These are phyloP conservation scores for Huntiella moniliformis DNA, from an alignment of 2,329 filamentous ascomycete genomes.

Conservation along the genomic window DNA sequence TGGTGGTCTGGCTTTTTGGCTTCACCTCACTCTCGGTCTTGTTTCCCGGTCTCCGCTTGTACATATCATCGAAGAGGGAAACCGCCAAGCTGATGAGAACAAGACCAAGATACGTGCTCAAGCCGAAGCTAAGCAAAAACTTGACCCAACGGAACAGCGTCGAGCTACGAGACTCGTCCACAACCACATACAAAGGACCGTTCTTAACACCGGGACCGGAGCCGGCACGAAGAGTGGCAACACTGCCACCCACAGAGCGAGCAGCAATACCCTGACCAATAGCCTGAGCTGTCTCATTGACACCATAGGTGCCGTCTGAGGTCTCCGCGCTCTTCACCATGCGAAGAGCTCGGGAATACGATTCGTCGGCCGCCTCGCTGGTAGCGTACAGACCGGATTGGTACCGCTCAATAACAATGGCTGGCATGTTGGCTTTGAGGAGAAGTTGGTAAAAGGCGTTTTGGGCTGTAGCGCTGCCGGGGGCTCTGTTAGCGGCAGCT, in stretches of 20 bases:
- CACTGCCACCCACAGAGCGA: slow-evolving; percentile 45
- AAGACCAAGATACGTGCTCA: slow-evolving; percentile 62
- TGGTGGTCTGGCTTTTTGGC: slow-evolving; percentile 76
- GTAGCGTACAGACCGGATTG: slow-evolving; percentile 69
- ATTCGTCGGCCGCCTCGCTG: slow-evolving; percentile 57
- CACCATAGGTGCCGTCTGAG: slow-evolving; percentile 16
- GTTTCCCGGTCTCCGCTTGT: slow-evolving; percentile 56
- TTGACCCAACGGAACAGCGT: slow-evolving; percentile 82
- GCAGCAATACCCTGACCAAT: slow-evolving; percentile 69
- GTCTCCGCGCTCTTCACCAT: slow-evolving; percentile 12
- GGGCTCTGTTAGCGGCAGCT: slow-evolving; percentile 82
- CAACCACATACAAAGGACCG: slow-evolving; percentile 82
- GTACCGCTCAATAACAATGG: slow-evolving; percentile 80
- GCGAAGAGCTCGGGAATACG: slow-evolving; percentile 36
- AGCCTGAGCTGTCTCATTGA: slow-evolving; percentile 42
- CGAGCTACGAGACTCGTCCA: slow-evolving; percentile 70
- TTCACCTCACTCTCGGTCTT: slow-evolving; percentile 68
- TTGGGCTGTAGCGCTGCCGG: slow-evolving; percentile 69
- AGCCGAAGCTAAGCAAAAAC: slow-evolving; percentile 60
- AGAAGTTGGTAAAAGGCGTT: slow-evolving; percentile 88
- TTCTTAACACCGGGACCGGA: slow-evolving; percentile 57
- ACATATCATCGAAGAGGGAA: slow-evolving; percentile 41
- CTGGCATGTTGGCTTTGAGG: slow-evolving; percentile 78
- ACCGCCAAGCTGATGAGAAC: slow-evolving; percentile 65
- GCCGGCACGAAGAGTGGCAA: slow-evolving; percentile 35